Evolutionary conservation across 2,329 filamentous ascomycete genomes (phyloP).

Genomic region (Ceratocystis diversiconidia): DNA sequence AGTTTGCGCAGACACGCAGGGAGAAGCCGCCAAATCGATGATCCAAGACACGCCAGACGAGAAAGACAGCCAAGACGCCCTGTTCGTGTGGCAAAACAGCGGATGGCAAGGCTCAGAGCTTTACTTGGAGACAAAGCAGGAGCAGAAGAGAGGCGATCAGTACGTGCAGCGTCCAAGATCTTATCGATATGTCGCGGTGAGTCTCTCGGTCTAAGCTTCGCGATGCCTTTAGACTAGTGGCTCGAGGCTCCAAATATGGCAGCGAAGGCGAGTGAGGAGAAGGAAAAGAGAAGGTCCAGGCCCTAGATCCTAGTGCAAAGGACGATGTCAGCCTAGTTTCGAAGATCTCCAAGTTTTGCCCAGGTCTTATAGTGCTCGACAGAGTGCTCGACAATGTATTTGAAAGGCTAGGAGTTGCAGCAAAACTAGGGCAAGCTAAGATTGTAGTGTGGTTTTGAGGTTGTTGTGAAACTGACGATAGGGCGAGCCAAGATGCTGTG

Average conservation of each 20-base stretch:
- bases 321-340: not conserved
- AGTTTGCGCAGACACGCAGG: too few species aligned
- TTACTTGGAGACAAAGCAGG: not conserved
- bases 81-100: not conserved
- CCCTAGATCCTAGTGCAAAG: not conserved
- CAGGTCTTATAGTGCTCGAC: not conserved
- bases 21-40: not conserved
- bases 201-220: not conserved
- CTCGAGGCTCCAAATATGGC: not conserved
- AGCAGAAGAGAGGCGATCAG: not conserved
- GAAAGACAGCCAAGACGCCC: not conserved
- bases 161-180: not conserved
- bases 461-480: not conserved
- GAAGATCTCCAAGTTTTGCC: not conserved
- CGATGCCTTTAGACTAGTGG: not conserved
- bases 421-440: not conserved
- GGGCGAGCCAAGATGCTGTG: not conserved
- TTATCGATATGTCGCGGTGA: not conserved
- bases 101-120: not conserved
- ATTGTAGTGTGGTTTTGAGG: not conserved
- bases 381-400: not conserved
- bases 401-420: not conserved
- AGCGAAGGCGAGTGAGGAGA: not conserved
- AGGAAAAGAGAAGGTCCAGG: not conserved
- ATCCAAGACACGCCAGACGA: not conserved